These are phyloP conservation scores for Calonectria hawksworthii DNA, from an alignment of 2,329 filamentous ascomycete species.

Conservation along the genomic window DNA sequence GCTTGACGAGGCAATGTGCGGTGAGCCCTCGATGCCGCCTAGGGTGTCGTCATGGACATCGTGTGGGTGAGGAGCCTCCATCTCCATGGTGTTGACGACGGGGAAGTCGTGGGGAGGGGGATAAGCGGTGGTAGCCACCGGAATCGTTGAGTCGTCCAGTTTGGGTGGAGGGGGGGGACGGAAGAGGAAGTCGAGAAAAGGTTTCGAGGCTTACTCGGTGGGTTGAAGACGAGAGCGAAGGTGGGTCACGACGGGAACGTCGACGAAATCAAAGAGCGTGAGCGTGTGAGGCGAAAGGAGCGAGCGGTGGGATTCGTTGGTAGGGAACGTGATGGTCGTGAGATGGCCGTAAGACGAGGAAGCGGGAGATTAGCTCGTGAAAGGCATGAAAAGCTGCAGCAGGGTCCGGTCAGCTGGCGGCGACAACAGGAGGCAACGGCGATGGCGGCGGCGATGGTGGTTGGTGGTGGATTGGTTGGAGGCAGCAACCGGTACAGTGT, in stretches of 20 bases:
- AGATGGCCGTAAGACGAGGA: conserved; percentile 23
- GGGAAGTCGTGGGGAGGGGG: conserved; percentile 48
- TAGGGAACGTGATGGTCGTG: conserved; percentile 41
- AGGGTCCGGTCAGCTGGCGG: conserved; percentile 16
- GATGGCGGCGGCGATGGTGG: conserved; percentile 15
- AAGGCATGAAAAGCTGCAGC: conserved; percentile 44
- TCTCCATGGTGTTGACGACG: conserved; percentile 67
- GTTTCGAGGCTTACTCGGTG: not conserved
- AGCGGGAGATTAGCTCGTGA: conserved; percentile 38
- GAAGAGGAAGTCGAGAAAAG: conserved; percentile 23
- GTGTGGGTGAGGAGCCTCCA: conserved; percentile 40
- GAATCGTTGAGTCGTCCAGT: conserved; percentile 59
- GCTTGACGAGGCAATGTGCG: conserved; percentile 53
- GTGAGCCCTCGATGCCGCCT: conserved; percentile 63
- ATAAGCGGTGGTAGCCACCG: conserved; percentile 38
- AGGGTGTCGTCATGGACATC: conserved; percentile 65
- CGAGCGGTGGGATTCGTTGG: conserved; percentile 27
- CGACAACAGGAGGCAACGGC: not conserved
- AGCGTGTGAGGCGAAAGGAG: conserved; percentile 31
- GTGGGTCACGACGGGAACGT: conserved; percentile 23
- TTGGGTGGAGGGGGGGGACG: conserved; percentile 43
- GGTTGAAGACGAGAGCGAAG: not conserved
- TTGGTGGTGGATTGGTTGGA: conserved; percentile 19
- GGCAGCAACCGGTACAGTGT: conserved; percentile 17
- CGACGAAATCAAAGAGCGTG: conserved; percentile 33